Evolutionary conservation across 225 moss, liverwort and hornwort species (phyloP), one percentile per base, ranked within the genome.

Genomic region (Polytrichum commune): DNA sequence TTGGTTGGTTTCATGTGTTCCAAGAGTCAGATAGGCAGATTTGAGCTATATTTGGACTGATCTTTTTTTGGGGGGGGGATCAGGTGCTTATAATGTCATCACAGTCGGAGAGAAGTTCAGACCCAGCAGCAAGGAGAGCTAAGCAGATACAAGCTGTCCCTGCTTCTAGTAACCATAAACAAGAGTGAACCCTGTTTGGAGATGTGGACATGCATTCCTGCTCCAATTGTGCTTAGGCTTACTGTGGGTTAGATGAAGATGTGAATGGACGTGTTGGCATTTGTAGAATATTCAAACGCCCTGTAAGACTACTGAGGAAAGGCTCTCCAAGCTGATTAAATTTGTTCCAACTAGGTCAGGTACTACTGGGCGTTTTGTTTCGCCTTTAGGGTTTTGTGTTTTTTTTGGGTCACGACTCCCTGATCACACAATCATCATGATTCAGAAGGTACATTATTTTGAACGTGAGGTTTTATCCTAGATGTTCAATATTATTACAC

Each of bases 51-150:
- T 3, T 46, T 46, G 13, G 46, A 46, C 46, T 46, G 46, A 46
- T 13, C 13, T 3, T 0, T 46, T 46, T 46, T 4, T 86, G 27
- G 54, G 69, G 33, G 54, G 72, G 53, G 65, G 62, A 27, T 35
- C 76, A 88, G 88, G 82, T 88, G 68, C 85, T 88, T 38, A 73
- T 88, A 38, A 74, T 82, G 76, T 88, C 82, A 54, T 80, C 88
- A 54, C 88, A 88, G 74, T 76, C 88, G 54, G 88, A 88, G 75
- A 80, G 82, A 64, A 54, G 88, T 67, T 71, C 88, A 69, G 33
- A 64, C 32, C 84, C 84, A 29, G 60, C 82, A 63, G 77, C 82
- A 73, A 81, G 46, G 72, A 77, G 32, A 72, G 66, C 79, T 67
- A 87, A 79, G 79, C 72, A 73, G 72, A 81, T 26, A 55, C 63